Percentiles rank a stretch among this genome's conserved stretches.
Conservation (phyloP, 305 asterid species). For the Solanum aculeatissimum region DNA sequence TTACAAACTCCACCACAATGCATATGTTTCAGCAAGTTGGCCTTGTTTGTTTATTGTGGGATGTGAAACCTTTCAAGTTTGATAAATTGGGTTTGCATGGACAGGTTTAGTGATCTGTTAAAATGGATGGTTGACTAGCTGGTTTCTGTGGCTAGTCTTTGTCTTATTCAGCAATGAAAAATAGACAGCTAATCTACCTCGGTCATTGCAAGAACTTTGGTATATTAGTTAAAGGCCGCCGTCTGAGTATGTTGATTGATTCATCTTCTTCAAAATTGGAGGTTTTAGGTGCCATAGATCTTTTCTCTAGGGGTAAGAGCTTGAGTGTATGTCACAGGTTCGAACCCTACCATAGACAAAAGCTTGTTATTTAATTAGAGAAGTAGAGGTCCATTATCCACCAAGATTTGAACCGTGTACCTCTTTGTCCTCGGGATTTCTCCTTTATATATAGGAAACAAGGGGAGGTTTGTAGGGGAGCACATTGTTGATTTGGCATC, state of each 20-base stretch:
- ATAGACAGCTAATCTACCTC: background rate
- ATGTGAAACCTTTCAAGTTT: background rate
- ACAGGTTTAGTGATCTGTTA: background rate
- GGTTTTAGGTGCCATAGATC: background rate
- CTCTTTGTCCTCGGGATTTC: background rate
- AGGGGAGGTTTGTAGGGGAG: background rate
- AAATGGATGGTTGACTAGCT: background rate
- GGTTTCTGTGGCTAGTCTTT: background rate
- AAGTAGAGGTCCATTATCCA: background rate
- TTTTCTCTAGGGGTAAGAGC: background rate
- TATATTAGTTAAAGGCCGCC: background rate
- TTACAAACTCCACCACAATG: background rate
- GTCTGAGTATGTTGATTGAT: background rate
- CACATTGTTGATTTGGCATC: background rate
- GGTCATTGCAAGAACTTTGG: background rate
- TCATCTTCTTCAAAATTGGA: background rate
- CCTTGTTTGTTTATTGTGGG: background rate
- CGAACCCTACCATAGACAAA: background rate
- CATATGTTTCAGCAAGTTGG: background rate
- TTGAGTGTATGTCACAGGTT: background rate
- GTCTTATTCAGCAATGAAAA: background rate
- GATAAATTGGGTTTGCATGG: background rate
- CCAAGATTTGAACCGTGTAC: background rate
- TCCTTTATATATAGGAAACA: background rate
- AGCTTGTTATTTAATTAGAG: background rate